phyloP scores from a whole-genome alignment of 306 rosid species.

The Ammopiptanthus mongolicus region DNA sequence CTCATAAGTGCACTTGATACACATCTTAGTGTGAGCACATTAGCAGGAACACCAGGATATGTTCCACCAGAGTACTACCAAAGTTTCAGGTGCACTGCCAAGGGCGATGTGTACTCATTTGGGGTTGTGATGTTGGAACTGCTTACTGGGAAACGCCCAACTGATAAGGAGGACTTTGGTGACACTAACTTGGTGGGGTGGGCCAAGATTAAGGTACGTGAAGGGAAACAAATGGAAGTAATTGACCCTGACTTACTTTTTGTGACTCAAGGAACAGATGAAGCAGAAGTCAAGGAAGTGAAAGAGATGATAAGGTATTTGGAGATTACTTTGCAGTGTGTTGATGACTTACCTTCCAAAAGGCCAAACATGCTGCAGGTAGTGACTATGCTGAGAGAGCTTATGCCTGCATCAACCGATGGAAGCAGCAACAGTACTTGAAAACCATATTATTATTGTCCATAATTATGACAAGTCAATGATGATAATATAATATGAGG shows the following conservation, averaged over 20 bases:
- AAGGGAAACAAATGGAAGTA: constrained; percentile 90
- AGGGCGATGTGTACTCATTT: constrained; percentile 89
- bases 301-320: constrained; percentile 83
- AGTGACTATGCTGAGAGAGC: constrained; percentile 78
- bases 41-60: constrained; percentile 96
- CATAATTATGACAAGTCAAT: constrained; percentile 37
- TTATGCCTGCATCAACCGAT: constrained; percentile 63
- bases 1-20: constrained; percentile 97
- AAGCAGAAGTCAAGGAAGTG: constrained; percentile 81
- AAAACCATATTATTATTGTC: constrained; percentile 22
- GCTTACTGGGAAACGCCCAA: constrained; percentile 81
- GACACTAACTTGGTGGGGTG: constrained; percentile 96
- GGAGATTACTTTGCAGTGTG: constrained; percentile 70
- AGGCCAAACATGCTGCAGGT: constrained; percentile 97
- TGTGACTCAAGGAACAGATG: constrained; percentile 62
- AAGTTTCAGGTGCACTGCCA: constrained; percentile 94
- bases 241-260: constrained; percentile 69
- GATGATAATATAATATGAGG: constrained; percentile 20
- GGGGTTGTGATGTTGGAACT: constrained; percentile 89
- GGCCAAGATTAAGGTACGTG: constrained; percentile 83
- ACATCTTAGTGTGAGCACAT: constrained; percentile 92
- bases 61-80: constrained; percentile 99
- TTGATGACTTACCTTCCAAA: constrained; percentile 81
- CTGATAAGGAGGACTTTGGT: constrained; percentile 91
- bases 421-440: constrained; percentile 87